These are phyloP conservation scores for Rhizopus stolonifer DNA, from an alignment of 371 early-diverging fungal species.

Conservation along the genomic window DNA sequence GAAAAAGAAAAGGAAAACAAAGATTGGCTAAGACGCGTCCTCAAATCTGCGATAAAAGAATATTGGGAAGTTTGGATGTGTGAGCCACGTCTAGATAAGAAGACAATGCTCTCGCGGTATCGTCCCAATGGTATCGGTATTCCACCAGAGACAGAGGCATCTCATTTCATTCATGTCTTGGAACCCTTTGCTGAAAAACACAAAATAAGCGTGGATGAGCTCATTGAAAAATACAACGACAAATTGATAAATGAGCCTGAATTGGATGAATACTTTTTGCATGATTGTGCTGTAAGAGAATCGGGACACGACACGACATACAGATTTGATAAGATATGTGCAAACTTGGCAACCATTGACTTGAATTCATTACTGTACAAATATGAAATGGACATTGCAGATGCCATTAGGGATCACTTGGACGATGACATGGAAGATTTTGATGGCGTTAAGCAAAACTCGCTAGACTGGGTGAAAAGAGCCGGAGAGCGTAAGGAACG, in stretches of 20 bases:
- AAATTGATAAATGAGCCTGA: constrained; percentile 70
- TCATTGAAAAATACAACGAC: constrained; percentile 61
- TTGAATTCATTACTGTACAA: constrained; percentile 87
- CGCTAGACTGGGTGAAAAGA: constrained; percentile 47
- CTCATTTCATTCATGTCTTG: constrained; percentile 87
- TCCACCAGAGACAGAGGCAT: constrained; percentile 93
- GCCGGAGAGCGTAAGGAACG: constrained; percentile 46
- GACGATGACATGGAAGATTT: constrained; percentile 51
- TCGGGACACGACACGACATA: constrained; percentile 96
- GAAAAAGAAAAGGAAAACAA: constrained; percentile 52
- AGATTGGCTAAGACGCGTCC: constrained; percentile 71
- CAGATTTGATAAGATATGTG: constrained; percentile 85
- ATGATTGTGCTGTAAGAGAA: constrained; percentile 94
- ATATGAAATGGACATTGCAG: constrained; percentile 87
- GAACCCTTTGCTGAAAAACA: constrained; percentile 72
- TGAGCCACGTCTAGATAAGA: constrained; percentile 70
- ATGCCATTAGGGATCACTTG: constrained; percentile 63
- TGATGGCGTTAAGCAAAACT: constrained; percentile 32
- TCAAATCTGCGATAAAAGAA: constrained; percentile 88
- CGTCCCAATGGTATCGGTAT: constrained; percentile 87
- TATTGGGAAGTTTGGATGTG: constrained; percentile 88
- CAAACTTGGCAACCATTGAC: constrained; percentile 87
- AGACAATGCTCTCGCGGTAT: constrained; percentile 77
- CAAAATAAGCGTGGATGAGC: constrained; percentile 67
- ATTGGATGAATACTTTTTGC: constrained; percentile 89